Evolutionary conservation across 345 rosid genomes (phyloP), one percentile per base, ranked within the genome.

Genomic region (Toxicodendron radicans): DNA sequence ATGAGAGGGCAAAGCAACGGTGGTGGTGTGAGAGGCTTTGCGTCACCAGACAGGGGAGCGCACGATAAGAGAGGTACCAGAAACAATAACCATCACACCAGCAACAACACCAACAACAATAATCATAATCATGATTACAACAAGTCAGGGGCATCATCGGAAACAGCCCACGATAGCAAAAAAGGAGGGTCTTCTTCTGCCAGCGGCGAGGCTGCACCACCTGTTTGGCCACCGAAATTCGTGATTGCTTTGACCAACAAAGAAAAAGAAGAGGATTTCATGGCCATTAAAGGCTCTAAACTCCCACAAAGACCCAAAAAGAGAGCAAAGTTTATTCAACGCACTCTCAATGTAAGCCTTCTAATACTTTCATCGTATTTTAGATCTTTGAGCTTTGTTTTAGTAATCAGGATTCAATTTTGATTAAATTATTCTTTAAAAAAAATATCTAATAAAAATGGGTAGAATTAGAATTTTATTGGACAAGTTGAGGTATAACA

Each of bases 221-320:
- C 73, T 0, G 83, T 83, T 7, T 90, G 95, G 95, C 95, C 95
- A 23, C 92, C 92, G 3, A 90, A 88, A 65, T 88, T 90, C 80
- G 85, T 81, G 85, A 88, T 90, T 79, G 89, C 89, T 63, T 77
- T 91, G 66, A 88, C 95, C 10, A 88, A 88, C 76, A 91, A 91
- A 79, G 95, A 91, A 85, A 91, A 91, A 68, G 95, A 91, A 66
- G 95, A 91, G 72, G 95, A 91, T 77, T 91, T 91, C 85, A 24
- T 87, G 80, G 85, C 82, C 38, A 78, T 91, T 72, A 91, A 91
- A 75, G 95, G 95, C 7, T 88, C 95, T 5, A 91, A 87, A 74
- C 84, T 86, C 23, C 95, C 95, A 20, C 95, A 91, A 64, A 80
- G 95, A 79, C 95, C 95, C 35, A 91, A 87, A 74, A 91, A 91